Evolutionary conservation across 2,329 filamentous ascomycete species (phyloP).

Genomic region (Raffaelea ambrosiae): DNA sequence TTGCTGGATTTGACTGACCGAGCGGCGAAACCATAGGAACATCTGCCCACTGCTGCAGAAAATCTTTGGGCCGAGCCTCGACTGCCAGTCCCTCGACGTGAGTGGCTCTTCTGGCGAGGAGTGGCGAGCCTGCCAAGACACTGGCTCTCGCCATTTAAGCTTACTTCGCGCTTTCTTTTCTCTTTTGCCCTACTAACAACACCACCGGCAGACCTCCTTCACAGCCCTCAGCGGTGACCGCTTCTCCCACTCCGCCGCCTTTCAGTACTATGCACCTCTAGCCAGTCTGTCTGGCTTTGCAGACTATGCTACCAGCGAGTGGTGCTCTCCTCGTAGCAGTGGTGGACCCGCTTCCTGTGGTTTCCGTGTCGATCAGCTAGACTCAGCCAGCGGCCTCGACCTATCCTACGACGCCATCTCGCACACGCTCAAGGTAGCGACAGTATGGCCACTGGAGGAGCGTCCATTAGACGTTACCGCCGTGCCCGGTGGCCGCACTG

Average conservation of each 20-base stretch:
- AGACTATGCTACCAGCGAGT: conserved; percentile 38
- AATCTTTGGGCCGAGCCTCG: conserved; percentile 42
- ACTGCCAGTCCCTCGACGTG: conserved; percentile 45
- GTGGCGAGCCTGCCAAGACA: too few relatives aligned
- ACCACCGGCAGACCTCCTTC: conserved; percentile 45
- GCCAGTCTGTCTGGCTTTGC: conserved; percentile 47
- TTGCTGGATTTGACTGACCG: background rate
- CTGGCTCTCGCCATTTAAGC: too few relatives aligned
- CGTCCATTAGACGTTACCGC: conserved; percentile 32
- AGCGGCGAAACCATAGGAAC: conserved; percentile 32
- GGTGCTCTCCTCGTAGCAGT: conserved; percentile 33
- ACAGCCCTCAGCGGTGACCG: conserved; percentile 45
- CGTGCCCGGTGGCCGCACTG: conserved; percentile 48
- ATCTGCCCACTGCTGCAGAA: conserved; percentile 52
- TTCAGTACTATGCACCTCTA: conserved; percentile 64
- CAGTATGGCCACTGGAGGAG: conserved; percentile 47
- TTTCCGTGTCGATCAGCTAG: conserved; percentile 31
- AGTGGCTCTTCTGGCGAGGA: background rate
- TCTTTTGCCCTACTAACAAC: too few relatives aligned
- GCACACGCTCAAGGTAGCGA: conserved; percentile 55
- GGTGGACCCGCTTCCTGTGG: conserved; percentile 37
- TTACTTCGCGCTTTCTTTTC: too few relatives aligned
- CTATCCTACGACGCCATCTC: conserved; percentile 66
- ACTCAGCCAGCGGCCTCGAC: conserved; percentile 58
- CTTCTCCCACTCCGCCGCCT: conserved; percentile 53